These are phyloP conservation scores for Tolypocladium sp. DNA, from an alignment of 2,329 filamentous ascomycete species.

Conservation along the genomic window DNA sequence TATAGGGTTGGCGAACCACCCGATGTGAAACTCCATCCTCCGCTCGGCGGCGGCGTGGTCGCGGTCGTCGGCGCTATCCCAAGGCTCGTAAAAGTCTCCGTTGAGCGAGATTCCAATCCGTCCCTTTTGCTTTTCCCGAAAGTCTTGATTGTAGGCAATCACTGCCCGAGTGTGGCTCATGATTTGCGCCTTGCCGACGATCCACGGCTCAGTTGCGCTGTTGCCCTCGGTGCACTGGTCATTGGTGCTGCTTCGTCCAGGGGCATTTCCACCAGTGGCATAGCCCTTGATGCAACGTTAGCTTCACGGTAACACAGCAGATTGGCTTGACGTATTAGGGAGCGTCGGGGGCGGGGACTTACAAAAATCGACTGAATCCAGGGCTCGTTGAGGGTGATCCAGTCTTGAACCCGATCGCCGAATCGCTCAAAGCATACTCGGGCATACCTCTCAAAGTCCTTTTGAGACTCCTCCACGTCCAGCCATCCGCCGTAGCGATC, in stretches of 20 bases:
- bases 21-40: conserved; percentile 27
- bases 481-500: conserved; percentile 26
- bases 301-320: not conserved
- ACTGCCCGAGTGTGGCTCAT: conserved; percentile 24
- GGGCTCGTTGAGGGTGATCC: conserved; percentile 30
- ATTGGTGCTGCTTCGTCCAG: conserved; percentile 16
- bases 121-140: conserved; percentile 16
- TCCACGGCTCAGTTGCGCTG: conserved; percentile 26
- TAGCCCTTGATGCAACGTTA: conserved; percentile 14
- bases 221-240: conserved; percentile 11
- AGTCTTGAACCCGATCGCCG: conserved; percentile 30
- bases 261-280: conserved; percentile 23
- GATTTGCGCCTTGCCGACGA: conserved; percentile 24
- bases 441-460: conserved; percentile 27
- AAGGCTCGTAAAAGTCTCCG: conserved; percentile 28
- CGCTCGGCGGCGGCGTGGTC: conserved; percentile 23
- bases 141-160: conserved; percentile 21
- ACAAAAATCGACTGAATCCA: conserved; percentile 27
- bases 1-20: conserved; percentile 29
- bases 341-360: not conserved
- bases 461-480: conserved; percentile 18
- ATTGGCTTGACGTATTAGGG: not conserved
- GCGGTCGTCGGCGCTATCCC: conserved; percentile 13
- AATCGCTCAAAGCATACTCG: conserved; percentile 25
- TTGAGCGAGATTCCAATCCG: conserved; percentile 25